phyloP scores from a whole-genome alignment of 1,284 basidiomycete species.

The Omphalotus olearius region DNA sequence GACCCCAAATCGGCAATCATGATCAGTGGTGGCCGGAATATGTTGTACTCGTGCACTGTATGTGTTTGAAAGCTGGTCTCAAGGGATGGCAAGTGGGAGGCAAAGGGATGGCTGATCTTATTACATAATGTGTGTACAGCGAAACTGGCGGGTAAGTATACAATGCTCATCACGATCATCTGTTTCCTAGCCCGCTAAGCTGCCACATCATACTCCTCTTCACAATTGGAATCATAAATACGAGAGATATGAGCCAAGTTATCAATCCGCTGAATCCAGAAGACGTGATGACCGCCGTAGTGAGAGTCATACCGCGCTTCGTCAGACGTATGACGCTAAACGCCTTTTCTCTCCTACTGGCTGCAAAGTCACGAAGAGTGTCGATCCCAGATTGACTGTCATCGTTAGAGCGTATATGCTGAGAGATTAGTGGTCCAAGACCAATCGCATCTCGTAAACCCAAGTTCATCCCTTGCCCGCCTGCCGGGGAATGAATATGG shows the following conservation, averaged over 20 bases:
- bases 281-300: background rate
- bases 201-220: background rate
- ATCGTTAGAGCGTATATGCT: constrained; percentile 5
- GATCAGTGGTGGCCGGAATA: no score
- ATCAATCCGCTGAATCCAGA: background rate
- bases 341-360: background rate
- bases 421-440: constrained; percentile 20
- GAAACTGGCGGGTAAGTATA: no score
- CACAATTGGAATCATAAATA: background rate
- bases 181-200: constrained; percentile 8
- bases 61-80: no score
- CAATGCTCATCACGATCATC: background rate
- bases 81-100: no score
- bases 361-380: constrained; percentile 4
- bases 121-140: no score
- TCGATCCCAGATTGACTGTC: background rate
- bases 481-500: constrained; percentile 39
- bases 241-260: background rate
- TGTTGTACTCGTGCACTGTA: no score
- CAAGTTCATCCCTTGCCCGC: constrained; percentile 43
- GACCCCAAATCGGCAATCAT: no score
- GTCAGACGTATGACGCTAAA: constrained; percentile 2
- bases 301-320: background rate
- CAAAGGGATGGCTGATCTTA: no score
- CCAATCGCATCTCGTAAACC: constrained; percentile 38